Conservation (phyloP, 306 rosid species). For the Bauhinia variegata region DNA sequence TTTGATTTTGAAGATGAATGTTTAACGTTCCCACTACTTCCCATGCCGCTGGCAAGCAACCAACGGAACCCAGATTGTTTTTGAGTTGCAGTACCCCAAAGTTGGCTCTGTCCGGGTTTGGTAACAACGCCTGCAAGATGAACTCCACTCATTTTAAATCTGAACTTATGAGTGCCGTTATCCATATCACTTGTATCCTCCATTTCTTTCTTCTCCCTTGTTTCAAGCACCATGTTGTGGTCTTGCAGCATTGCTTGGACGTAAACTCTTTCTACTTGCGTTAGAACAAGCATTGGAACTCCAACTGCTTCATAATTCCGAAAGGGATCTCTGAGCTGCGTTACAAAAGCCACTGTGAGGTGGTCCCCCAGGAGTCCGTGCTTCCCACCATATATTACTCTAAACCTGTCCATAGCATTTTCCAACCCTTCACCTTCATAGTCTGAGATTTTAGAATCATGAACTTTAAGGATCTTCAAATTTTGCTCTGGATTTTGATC, state of each 20-base stretch:
- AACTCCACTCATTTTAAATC: constrained; percentile 44
- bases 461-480: constrained; percentile 53
- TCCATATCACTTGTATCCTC: constrained; percentile 32
- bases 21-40: constrained; percentile 41
- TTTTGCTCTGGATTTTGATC: constrained; percentile 42
- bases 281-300: constrained; percentile 63
- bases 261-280: constrained; percentile 60
- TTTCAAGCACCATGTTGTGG: constrained; percentile 7
- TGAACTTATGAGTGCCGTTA: constrained; percentile 26
- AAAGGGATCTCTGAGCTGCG: constrained; percentile 71
- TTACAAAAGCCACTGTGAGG: constrained; percentile 53
- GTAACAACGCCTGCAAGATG: constrained; percentile 65
- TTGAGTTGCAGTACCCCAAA: constrained; percentile 65
- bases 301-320: constrained; percentile 74
- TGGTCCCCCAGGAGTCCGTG: constrained; percentile 60
- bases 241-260: constrained; percentile 23
- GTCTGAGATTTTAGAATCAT: constrained; percentile 54
- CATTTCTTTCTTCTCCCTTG: constrained; percentile 13
- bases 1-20: constrained; percentile 54
- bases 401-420: constrained; percentile 29
- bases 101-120: constrained; percentile 38
- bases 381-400: constrained; percentile 29
- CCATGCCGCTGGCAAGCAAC: constrained; percentile 69
- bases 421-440: constrained; percentile 43
- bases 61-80: constrained; percentile 65